Conservation (phyloP, 805 yeast genomes). For the Starmerella stellata region DNA sequence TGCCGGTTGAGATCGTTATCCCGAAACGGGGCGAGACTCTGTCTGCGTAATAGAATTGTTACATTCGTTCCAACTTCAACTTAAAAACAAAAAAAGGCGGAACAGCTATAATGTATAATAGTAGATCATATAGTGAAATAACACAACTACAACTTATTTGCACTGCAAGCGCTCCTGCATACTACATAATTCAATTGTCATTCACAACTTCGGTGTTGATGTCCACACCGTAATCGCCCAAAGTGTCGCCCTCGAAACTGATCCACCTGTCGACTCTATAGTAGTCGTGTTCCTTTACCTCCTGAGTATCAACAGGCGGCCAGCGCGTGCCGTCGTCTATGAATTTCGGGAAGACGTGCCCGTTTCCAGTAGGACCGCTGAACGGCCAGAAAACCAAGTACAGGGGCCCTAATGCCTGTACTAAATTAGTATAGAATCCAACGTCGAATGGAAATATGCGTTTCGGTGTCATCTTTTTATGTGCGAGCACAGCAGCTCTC, state of each 20-base stretch:
- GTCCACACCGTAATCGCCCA: constrained; percentile 81
- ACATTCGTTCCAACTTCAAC: neutral
- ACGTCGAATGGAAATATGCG: constrained; percentile 67
- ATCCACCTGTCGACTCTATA: constrained; percentile 38
- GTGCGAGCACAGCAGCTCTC: constrained; percentile 49
- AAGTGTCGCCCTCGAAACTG: constrained; percentile 65
- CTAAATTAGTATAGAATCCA: constrained; percentile 39
- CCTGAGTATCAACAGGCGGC: constrained; percentile 55
- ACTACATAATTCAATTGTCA: too few species aligned
- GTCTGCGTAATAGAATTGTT: too few species aligned
- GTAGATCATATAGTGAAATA: too few species aligned
- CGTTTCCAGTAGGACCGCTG: constrained; percentile 44
- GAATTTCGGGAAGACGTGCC: constrained; percentile 38
- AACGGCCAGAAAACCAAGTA: constrained; percentile 39
- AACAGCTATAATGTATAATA: too few species aligned
- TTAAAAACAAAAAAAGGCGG: too few species aligned
- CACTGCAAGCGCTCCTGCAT: neutral
- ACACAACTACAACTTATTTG: too few species aligned
- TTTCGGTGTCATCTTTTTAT: constrained; percentile 18
- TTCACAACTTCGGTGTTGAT: too few species aligned
- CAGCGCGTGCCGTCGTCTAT: constrained; percentile 49
- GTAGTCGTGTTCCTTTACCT: constrained; percentile 17
- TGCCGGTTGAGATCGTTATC: constrained; percentile 5
- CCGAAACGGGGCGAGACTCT: neutral
- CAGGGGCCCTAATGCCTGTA: constrained; percentile 39